Evolutionary conservation across 305 asterid species (phyloP).

Genomic region (Rubia occidens): DNA sequence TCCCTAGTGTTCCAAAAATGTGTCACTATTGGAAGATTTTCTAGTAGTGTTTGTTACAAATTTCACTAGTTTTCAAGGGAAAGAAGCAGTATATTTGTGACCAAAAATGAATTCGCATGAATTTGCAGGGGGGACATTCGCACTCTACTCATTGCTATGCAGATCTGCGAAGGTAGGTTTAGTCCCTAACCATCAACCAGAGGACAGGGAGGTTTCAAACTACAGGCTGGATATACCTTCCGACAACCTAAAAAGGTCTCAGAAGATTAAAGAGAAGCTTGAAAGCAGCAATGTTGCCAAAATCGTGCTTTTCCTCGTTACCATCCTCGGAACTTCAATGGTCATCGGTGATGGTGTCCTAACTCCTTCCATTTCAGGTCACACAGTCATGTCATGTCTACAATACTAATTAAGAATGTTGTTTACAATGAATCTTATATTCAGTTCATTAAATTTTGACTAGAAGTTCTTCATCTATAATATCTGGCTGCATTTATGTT

Average conservation of each 20-base stretch:
- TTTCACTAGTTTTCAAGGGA: too few species aligned
- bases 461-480: neutral
- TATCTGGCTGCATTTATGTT: neutral
- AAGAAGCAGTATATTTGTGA: too few species aligned
- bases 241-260: conserved; percentile 38
- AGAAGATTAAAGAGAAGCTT: conserved; percentile 34
- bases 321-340: conserved; percentile 72
- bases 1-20: too few species aligned
- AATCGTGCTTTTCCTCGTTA: conserved; percentile 38
- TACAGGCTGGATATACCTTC: conserved; percentile 50
- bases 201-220: conserved; percentile 52
- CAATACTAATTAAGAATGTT: neutral
- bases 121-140: conserved; percentile 65
- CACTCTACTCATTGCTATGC: conserved; percentile 64
- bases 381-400: neutral
- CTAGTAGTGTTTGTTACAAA: too few species aligned
- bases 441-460: neutral
- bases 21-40: too few species aligned
- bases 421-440: neutral
- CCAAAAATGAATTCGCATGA: neutral
- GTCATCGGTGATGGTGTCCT: conserved; percentile 81
- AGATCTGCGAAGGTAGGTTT: conserved; percentile 64
- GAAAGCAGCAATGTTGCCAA: conserved; percentile 47
- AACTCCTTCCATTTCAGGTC: conserved; percentile 78
- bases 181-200: conserved; percentile 65